phyloP scores from a whole-genome alignment of 257 asterid species.

The Solanum stenotomum region DNA sequence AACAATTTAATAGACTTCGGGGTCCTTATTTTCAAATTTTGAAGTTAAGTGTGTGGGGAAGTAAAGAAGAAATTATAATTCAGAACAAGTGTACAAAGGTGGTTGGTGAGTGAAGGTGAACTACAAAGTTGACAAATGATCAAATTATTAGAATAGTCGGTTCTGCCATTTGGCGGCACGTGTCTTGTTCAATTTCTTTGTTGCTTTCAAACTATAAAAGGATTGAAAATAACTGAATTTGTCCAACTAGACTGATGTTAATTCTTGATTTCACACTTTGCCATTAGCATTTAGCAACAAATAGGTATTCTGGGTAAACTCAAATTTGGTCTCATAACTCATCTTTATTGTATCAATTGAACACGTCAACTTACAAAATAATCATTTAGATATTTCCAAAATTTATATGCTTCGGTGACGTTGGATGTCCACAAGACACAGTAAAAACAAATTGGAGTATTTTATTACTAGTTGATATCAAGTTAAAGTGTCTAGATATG shows the following conservation, averaged over 20 bases:
- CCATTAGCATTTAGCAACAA: not conserved
- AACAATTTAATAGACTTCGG: conserved; percentile 4
- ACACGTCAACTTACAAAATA: not conserved
- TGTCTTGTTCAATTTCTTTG: not conserved
- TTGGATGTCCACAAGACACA: not conserved
- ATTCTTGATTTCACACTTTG: not conserved
- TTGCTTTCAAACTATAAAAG: not conserved
- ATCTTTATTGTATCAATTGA: not conserved
- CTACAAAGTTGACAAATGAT: conserved; percentile 54
- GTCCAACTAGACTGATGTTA: not conserved
- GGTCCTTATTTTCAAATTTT: conserved; percentile 6
- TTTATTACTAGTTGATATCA: not conserved
- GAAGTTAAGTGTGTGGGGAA: not conserved
- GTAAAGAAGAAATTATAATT: conserved; percentile 4
- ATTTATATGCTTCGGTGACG: too few species aligned
- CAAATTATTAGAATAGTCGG: not conserved
- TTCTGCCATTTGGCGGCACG: not conserved
- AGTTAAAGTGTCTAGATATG: not conserved
- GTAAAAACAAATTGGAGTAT: not conserved
- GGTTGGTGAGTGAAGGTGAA: conserved; percentile 85
- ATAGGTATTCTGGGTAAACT: not conserved
- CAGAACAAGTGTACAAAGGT: conserved; percentile 50
- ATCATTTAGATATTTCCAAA: too few species aligned
- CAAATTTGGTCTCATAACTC: not conserved
- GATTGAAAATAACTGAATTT: not conserved